Evolutionary conservation across 75 land plant genomes (phyloP).

Genomic region (Cunninghamia lanceolata): DNA sequence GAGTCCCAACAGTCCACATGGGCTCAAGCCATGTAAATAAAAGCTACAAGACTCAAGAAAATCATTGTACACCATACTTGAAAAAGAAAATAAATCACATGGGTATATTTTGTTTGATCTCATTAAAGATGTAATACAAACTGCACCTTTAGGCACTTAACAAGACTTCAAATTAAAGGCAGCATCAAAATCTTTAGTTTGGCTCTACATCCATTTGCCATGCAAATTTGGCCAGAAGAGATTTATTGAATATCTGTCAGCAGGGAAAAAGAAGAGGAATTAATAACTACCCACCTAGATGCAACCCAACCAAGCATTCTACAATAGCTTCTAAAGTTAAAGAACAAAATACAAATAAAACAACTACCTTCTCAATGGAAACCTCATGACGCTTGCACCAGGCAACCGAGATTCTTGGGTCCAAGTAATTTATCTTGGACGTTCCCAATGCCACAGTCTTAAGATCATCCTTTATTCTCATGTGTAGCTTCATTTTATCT

Average conservation of each 20-base stretch:
- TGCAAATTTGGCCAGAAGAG: slow-evolving; percentile 88
- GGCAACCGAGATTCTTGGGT: slow-evolving; percentile 95
- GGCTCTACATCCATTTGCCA: slow-evolving; percentile 97
- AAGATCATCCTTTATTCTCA: too few relatives aligned
- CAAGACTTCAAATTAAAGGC: not conserved
- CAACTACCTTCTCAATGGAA: slow-evolving; percentile 89
- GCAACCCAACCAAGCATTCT: not conserved
- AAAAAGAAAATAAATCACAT: not conserved
- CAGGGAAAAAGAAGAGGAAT: not conserved
- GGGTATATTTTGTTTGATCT: slow-evolving; percentile 1
- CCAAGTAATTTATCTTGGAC: too few relatives aligned
- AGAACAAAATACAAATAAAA: not conserved
- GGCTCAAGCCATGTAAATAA: not conserved
- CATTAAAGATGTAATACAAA: slow-evolving; percentile 3
- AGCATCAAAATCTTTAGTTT: slow-evolving; percentile 67
- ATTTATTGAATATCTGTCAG: slow-evolving; percentile 87
- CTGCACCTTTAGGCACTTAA: not conserved
- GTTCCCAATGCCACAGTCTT: too few relatives aligned
- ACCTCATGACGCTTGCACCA: slow-evolving; percentile 99
- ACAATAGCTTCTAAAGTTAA: not conserved
- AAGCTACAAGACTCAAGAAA: slow-evolving; percentile 1
- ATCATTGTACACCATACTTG: slow-evolving; percentile 2
- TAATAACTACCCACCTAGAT: not conserved
- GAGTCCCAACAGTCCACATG: slow-evolving; percentile 10
- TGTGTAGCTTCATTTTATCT: too few relatives aligned